These are phyloP conservation scores for Pseudomassariella vexata DNA, from an alignment of 2,329 filamentous ascomycete genomes.

Conservation along the genomic window DNA sequence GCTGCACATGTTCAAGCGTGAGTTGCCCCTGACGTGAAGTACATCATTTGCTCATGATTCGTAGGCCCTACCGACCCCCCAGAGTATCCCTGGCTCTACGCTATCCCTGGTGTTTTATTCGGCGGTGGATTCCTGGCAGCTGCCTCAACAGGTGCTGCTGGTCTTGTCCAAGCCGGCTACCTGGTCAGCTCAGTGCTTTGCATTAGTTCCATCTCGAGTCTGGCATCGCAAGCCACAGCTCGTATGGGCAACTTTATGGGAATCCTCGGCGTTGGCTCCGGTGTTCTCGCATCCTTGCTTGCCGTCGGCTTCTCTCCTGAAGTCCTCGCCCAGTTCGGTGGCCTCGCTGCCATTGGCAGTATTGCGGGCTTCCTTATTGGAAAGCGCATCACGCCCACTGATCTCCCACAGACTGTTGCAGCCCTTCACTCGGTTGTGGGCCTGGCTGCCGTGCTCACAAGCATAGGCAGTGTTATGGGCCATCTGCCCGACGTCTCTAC, in stretches of 20 bases:
- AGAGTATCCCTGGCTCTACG: constrained; percentile 85
- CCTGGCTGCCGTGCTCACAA: constrained; percentile 81
- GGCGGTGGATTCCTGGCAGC: constrained; percentile 77
- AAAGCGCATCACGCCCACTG: constrained; percentile 80
- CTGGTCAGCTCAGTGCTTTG: constrained; percentile 79
- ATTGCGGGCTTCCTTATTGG: constrained; percentile 69
- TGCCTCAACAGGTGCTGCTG: constrained; percentile 74
- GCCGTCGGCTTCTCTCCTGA: constrained; percentile 77
- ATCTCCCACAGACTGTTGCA: constrained; percentile 83
- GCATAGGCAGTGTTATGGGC: constrained; percentile 78
- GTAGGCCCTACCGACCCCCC: constrained; percentile 73
- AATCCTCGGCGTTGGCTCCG: constrained; percentile 77
- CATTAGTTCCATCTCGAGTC: constrained; percentile 74
- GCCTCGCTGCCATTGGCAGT: constrained; percentile 66
- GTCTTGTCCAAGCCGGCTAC: constrained; percentile 82
- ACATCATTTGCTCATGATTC: constrained; percentile 16
- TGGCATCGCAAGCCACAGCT: constrained; percentile 78
- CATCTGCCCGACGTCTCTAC: constrained; percentile 66
- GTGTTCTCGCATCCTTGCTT: constrained; percentile 75
- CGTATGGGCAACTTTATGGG: constrained; percentile 81
- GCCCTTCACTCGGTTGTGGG: constrained; percentile 87
- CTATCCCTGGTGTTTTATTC: constrained; percentile 69
- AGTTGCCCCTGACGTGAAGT: too few relatives aligned
- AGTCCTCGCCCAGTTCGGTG: constrained; percentile 74
- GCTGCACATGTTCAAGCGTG: constrained; percentile 84